Base-by-base conservation (phyloP, 306 rosid genomes). In the Inga laurina region DNA sequence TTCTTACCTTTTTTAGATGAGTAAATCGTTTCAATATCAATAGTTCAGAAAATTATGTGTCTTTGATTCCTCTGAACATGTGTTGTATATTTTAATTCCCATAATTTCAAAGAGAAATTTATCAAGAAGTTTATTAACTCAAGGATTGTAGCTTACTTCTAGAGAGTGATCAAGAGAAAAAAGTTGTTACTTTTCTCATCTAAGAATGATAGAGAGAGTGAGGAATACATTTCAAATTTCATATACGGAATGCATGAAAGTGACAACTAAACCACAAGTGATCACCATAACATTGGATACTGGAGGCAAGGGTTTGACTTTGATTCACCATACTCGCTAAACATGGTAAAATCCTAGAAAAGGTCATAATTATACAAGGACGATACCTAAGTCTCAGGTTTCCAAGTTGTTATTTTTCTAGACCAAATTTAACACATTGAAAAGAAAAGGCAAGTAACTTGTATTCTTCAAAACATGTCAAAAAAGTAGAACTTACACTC, bases 401-500 rank as follows among this genome's bases (percentile, higher is more conserved):
- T 48, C 54, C 54, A 48, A 49, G 54, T 14, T 49, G 14, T 12
- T 14, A 14, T 12, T 49, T 49, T 49, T 49, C 54, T 10, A 49
- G 19, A 49, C 54, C 84, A 76, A 79, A 12, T 12, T 13, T 65
- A 34, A 32, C 71, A 65, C 39, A 22, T 51, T 66, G 67, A 57
- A 51, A 75, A 54, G 74, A 72, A 74, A 52, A 77, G 49, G 37
- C 57, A 74, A 66, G 73, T 48, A 37, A 52, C 69, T 77, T 37
- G 65, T 79, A 51, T 61, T 51, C 62, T 66, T 48, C 15, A 64
- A 68, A 43, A 52, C 24, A 65, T 82, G 16, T 35, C 46, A 51
- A 34, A 32, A 54, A 56, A 41, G 81, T 32, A 65, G 70, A 80
- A 91, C 97, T 92, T 88, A 94, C 99, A 93, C 87, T 87, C 92